Evolutionary conservation across 169 alveolate species (phyloP).

Genomic region (Eimeria falciformis): DNA sequence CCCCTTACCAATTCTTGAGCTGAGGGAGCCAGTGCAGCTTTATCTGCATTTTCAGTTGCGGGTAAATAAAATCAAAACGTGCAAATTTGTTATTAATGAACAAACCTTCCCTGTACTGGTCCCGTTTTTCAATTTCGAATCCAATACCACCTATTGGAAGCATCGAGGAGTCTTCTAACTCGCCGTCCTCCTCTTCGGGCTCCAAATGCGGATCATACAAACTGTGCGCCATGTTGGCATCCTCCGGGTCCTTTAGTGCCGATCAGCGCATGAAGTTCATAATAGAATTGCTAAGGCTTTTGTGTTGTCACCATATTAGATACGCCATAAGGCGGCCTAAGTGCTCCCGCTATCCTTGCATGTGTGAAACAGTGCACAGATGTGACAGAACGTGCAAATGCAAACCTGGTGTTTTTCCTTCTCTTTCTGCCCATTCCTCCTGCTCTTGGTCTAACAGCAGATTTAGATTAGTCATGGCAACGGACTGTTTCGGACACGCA

Average conservation of each 20-base stretch:
- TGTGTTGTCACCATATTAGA: slow-evolving; percentile 22
- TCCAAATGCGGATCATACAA: slow-evolving; percentile 47
- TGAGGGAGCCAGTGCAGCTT: neutral
- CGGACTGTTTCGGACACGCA: no score
- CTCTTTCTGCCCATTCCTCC: slow-evolving; percentile 24
- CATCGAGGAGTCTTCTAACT: slow-evolving; percentile 57
- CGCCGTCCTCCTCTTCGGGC: slow-evolving; percentile 37
- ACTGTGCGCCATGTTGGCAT: slow-evolving; percentile 2
- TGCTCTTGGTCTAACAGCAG: slow-evolving; percentile 11
- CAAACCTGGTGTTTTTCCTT: slow-evolving; percentile 43
- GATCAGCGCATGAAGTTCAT: neutral
- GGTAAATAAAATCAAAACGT: no score
- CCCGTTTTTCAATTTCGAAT: slow-evolving; percentile 34
- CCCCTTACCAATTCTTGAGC: no score
- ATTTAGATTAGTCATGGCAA: no score
- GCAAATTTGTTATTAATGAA: no score
- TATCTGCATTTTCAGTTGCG: neutral
- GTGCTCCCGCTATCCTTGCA: slow-evolving; percentile 7
- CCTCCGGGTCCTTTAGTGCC: slow-evolving; percentile 51
- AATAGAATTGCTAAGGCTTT: neutral
- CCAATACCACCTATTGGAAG: slow-evolving; percentile 39
- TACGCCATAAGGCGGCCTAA: slow-evolving; percentile 34
- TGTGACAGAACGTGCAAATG: neutral
- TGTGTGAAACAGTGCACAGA: neutral
- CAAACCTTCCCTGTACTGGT: slow-evolving; percentile 17